Percentiles rank a stretch among this genome's conserved stretches.
Evolutionary conservation across 148 eudicot species (phyloP).

Genomic region (Gaultheria prostrata): DNA sequence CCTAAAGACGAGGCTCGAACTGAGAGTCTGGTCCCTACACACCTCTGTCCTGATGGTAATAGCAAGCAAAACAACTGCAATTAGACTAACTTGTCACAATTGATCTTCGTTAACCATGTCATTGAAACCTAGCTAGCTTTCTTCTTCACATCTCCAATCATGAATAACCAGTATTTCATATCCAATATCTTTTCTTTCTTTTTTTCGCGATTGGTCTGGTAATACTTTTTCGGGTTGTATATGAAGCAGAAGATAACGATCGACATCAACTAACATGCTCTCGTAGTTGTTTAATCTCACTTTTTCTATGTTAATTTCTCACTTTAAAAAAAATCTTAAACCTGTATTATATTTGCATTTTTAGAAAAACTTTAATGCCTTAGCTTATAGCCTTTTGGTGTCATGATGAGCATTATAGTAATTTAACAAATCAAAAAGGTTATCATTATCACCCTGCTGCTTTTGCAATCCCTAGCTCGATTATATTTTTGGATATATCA

Average conservation of each 20-base stretch:
- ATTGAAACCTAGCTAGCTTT: too few species aligned
- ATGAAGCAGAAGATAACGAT: background rate
- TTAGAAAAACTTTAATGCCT: background rate
- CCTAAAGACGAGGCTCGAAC: too few species aligned
- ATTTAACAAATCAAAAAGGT: background rate
- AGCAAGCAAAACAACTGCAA: too few species aligned
- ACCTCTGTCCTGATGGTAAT: too few species aligned
- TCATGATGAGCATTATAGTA: constrained; percentile 19
- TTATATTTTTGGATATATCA: background rate
- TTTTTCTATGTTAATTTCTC: background rate
- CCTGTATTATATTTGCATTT: background rate
- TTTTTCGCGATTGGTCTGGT: too few species aligned
- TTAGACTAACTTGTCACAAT: too few species aligned
- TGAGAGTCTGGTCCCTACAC: too few species aligned
- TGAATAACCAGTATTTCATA: too few species aligned
- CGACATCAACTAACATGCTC: background rate
- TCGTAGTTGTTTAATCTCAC: background rate
- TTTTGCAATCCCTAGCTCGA: background rate
- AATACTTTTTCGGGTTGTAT: background rate
- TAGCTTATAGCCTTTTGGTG: constrained; percentile 21
- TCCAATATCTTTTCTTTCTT: too few species aligned
- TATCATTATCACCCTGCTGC: constrained; percentile 16
- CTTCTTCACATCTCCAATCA: too few species aligned
- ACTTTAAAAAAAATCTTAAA: background rate
- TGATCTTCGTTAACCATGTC: too few species aligned